These are phyloP conservation scores for Picochlorum costavermella DNA, from an alignment of 139 green algal species.

Conservation along the genomic window DNA sequence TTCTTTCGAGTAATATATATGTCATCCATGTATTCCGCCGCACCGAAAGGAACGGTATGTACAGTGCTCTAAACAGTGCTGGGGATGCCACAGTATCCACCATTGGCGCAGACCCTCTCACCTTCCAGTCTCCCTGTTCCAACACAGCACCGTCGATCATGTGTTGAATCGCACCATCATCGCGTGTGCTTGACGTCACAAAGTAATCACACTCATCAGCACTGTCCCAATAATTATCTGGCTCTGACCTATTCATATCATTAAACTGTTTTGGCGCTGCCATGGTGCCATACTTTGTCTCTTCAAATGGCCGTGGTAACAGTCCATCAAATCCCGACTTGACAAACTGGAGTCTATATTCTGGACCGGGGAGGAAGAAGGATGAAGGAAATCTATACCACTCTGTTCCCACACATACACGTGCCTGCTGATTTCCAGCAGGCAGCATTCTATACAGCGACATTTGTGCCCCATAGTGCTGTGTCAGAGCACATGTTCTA, in stretches of 20 bases:
- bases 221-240: slow-evolving; percentile 27
- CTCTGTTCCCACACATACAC: slow-evolving; percentile 64
- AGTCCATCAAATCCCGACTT: slow-evolving; percentile 57
- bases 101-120: slow-evolving; percentile 19
- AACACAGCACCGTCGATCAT: background rate
- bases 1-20: slow-evolving; percentile 32
- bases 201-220: slow-evolving; percentile 26
- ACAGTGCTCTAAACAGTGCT: slow-evolving; percentile 35
- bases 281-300: slow-evolving; percentile 35
- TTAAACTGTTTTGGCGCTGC: slow-evolving; percentile 52
- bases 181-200: slow-evolving; percentile 17
- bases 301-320: slow-evolving; percentile 36
- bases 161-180: background rate
- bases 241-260: slow-evolving; percentile 34
- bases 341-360: slow-evolving; percentile 59
- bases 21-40: slow-evolving; percentile 6
- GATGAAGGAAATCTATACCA: slow-evolving; percentile 77
- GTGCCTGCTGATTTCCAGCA: background rate
- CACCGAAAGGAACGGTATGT: slow-evolving; percentile 36
- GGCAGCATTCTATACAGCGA: slow-evolving; percentile 26
- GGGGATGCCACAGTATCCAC: slow-evolving; percentile 26
- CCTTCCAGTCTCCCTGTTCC: slow-evolving; percentile 17
- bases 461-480: slow-evolving; percentile 49
- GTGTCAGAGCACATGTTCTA: slow-evolving; percentile 26
- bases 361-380: slow-evolving; percentile 61